A percentile compares a stretch with the other conserved stretches of the same genome.
phyloP scores from a whole-genome alignment of 2,329 filamentous ascomycete genomes.

The Monosporascus sp. region DNA sequence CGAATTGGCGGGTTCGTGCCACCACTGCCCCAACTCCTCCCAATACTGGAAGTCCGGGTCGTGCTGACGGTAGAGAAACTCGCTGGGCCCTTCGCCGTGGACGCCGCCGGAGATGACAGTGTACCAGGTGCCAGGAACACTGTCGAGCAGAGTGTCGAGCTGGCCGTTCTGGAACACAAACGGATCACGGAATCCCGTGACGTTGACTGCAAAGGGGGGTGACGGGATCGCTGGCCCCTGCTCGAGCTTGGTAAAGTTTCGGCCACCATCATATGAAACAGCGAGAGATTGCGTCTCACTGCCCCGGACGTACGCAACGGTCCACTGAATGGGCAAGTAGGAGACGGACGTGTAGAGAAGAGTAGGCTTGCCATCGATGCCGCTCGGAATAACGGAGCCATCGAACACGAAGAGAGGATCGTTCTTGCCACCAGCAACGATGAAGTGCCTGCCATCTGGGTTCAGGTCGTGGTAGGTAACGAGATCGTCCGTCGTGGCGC shows the following conservation, averaged over 20 bases:
- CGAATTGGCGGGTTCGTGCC: conserved; percentile 33
- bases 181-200: conserved; percentile 39
- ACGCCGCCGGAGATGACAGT: conserved; percentile 34
- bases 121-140: conserved; percentile 32
- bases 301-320: conserved; percentile 37
- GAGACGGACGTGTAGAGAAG: conserved; percentile 40
- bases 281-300: conserved; percentile 41
- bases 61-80: conserved; percentile 35
- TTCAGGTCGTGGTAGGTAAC: conserved; percentile 34
- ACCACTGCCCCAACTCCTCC: conserved; percentile 28
- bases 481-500: conserved; percentile 36
- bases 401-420: conserved; percentile 41
- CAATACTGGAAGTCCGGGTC: conserved; percentile 32
- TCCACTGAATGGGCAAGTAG: conserved; percentile 41
- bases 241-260: conserved; percentile 33
- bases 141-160: conserved; percentile 30
- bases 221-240: conserved; percentile 33
- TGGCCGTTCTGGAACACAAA: conserved; percentile 34
- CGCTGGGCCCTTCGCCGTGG: conserved; percentile 30
- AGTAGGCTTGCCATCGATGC: conserved; percentile 38
- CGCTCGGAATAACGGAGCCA: conserved; percentile 36
- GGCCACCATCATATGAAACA: conserved; percentile 27
- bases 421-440: conserved; percentile 20
- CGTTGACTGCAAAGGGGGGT: conserved; percentile 34
- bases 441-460: conserved; percentile 32